Base-by-base conservation (phyloP, 2,329 filamentous ascomycete species). In the Aspergillus pseudonomiae region DNA sequence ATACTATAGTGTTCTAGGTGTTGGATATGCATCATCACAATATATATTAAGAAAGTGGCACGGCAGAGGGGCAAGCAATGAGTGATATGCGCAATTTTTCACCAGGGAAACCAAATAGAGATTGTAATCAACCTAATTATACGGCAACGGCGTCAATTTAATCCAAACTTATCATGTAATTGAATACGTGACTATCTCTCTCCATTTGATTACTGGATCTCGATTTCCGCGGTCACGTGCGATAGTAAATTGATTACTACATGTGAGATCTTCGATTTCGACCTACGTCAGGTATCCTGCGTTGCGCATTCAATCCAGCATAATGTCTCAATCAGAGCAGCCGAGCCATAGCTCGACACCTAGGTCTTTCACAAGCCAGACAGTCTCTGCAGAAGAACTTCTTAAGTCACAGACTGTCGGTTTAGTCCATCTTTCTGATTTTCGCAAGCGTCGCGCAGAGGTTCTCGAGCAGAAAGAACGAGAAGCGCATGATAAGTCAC, bases 361-460 rank as follows among this genome's bases (percentile, higher is more conserved):
- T 46, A 79, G 81, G 61, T 79, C 81, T 16, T 97, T 96, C 79
- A 89, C 89, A 1, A 84, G 89, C 48, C 91, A 94, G 74, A 89
- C 89, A 67, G 85, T 90, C 69, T 91, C 91, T 1, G 91, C 92
- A 1, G 88, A 94, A 77, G 90, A 97, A 74, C 84, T 93, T 16
- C 85, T 97, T 55, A 94, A 94, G 64, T 92, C 88, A 60, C 89
- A 93, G 73, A 96, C 93, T 0, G 93, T 97, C 68, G 95, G 95
- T 46, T 89, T 99, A 3, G 94, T 98, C 59, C 88, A 92, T 63
- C 89, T 97, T 50, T 93, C 92, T 68, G 95, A 98, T 76, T 98
- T 96, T 78, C 93, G 94, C 78, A 98, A 99, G 81, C 89, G 95
- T 64, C 92, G 94, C 78, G 94, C 93, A 70, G 93, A 97, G 79